Evolutionary conservation across 2,329 filamentous ascomycete genomes (phyloP).

Genomic region (Cercospora brassicicola): DNA sequence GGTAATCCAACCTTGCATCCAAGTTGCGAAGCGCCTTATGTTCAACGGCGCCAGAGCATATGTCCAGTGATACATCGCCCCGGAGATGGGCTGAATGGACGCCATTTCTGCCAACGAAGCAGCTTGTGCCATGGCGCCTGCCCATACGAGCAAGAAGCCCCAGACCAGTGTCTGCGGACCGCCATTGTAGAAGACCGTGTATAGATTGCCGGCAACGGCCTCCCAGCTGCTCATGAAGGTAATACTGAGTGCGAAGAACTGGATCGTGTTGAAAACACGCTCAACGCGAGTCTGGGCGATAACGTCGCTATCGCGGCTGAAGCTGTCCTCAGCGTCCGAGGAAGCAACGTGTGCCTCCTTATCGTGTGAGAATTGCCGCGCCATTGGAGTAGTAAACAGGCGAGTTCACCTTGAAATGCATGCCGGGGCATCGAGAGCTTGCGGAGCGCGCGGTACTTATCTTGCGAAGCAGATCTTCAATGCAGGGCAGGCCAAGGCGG

Average conservation of each 20-base stretch:
- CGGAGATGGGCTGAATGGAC: conserved; percentile 33
- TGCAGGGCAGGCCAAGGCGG: background rate
- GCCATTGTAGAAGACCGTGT: conserved; percentile 29
- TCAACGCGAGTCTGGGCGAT: conserved; percentile 21
- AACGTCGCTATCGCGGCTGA: conserved; percentile 12
- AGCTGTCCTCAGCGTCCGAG: background rate
- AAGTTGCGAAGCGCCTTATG: conserved; percentile 30
- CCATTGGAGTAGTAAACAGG: background rate
- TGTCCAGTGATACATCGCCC: conserved; percentile 34
- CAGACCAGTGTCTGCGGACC: conserved; percentile 31
- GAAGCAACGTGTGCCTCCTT: conserved; percentile 11
- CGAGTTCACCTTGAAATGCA: background rate
- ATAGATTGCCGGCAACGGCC: conserved; percentile 29
- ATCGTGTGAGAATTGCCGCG: background rate
- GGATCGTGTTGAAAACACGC: conserved; percentile 31
- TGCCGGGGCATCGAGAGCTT: background rate
- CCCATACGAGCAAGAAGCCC: conserved; percentile 30
- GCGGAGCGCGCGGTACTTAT: background rate
- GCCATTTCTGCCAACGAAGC: conserved; percentile 33
- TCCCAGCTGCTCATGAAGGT: conserved; percentile 34
- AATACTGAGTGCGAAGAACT: conserved; percentile 31
- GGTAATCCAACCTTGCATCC: conserved; percentile 44
- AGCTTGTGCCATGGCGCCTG: conserved; percentile 28
- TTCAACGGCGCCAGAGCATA: conserved; percentile 26
- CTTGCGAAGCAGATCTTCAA: background rate